Evolutionary conservation across 805 yeast genomes (phyloP), one percentile per base, ranked within the genome.

Genomic region (Saccharomycopsis malanga): DNA sequence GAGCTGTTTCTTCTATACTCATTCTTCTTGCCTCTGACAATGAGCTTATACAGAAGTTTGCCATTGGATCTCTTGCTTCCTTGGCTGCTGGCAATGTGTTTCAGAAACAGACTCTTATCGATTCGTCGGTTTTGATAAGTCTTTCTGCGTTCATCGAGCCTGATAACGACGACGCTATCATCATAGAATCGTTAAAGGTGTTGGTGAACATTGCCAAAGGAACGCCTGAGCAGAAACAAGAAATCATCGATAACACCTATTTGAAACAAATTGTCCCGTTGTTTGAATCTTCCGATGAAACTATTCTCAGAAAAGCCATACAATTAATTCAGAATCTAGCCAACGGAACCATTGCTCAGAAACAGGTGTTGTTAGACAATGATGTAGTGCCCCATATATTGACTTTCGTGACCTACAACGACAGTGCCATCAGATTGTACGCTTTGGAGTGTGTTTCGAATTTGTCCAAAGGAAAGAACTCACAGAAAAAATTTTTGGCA

Each of bases 161-260:
- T 3, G 38, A 45, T 10, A 38, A 48, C 22, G 54, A 51, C 27
- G 54, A 45, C 30, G 49, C 54, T 5, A 39, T 51, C 20, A 25
- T 51, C 18, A 37, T 42, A 2, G 54, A 51, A 34, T 41, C 50
- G 12, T 35, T 51, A 12, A 48, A 48, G 30, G 22, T 51, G 10
- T 37, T 51, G 30, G 54, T 51, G 1, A 48, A 48, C 23, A 43
- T 51, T n/a, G 54, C 54, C 23, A 51, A 51, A 34, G 54, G 54
- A 5, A 51, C 54, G 3, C 40, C 42, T 30, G 54, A 51, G 27
- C 54, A 51, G 21, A 51, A 51, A 25, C 54, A 51, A 40, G 38
- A 34, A 12, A 48, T 51, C 24, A 37, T 51, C 18, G 52, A 51
- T 34, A 37, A 45, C 29, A 30, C 43, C 6, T 48, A 29, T 37